Base-by-base conservation (phyloP, 495 filamentous ascomycete species). In the Usnea hakonensis region DNA sequence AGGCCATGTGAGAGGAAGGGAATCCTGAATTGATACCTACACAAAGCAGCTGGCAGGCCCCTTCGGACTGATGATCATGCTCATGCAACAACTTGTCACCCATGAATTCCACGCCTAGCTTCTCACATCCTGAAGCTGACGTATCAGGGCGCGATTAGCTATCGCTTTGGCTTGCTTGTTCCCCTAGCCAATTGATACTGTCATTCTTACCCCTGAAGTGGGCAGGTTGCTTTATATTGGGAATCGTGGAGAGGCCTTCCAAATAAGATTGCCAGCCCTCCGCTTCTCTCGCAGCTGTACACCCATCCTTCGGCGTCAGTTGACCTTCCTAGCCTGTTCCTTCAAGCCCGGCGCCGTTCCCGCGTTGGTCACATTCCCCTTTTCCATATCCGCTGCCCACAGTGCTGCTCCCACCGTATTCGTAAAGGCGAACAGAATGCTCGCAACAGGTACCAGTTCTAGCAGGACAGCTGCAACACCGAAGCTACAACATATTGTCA, bases 301-400 rank as follows among this genome's bases (percentile, higher is more conserved):
- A 16, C n/a, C n/a, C 30, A 28, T 23, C 28, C 14, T 52, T 16
- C 19, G 9, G 54, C 65, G 52, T 73, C 70, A 84, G 68, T 84
- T 75, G 33, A 77, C 79, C 65, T 82, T 84, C 70, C 79, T 81
- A 19, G 77, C 79, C 60, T 81, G 70, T 53, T 83, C 82, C 55
- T 76, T 76, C 58, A 86, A 68, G 7, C 70, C 76, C 2, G 83
- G 81, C 23, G 80, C 80, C 13, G 82, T 85, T 37, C 74, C 61
- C 43, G 68, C 54, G 64, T 69, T 58, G 62, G 65, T 60, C 60
- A 68, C 62, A 67, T 71, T 58, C 9, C 62, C 81, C 62, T 81
- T 79, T 74, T 97, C 94, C 58, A 97, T 82, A 76, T 97, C 93
- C 9, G 90, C 87, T 26, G 94, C 92, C 91, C 91, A 98, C 33